phyloP scores from a whole-genome alignment of 2,329 filamentous ascomycete species.

The Ascochyta pisi region DNA sequence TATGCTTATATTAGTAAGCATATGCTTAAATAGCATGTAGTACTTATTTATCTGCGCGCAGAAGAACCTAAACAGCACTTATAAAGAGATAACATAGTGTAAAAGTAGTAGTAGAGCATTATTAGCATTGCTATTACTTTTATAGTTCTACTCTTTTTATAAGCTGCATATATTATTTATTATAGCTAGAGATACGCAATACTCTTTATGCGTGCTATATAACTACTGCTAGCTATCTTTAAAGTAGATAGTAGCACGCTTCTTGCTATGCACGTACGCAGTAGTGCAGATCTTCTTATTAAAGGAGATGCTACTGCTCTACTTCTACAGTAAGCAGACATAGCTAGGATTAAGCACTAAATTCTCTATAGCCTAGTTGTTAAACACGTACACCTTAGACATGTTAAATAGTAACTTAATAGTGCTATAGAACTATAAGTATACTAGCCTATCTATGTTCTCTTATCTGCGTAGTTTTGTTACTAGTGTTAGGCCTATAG shows the following conservation, averaged over 20 bases:
- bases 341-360: background rate
- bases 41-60: background rate
- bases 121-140: no score
- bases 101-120: background rate
- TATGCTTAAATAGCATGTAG: background rate
- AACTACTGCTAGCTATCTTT: background rate
- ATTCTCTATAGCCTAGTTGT: background rate
- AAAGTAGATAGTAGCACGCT: background rate
- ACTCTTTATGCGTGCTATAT: background rate
- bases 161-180: no score
- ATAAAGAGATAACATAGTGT: background rate
- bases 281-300: background rate
- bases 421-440: background rate
- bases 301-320: background rate
- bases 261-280: background rate
- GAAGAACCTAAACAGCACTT: background rate
- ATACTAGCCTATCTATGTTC: background rate
- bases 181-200: background rate
- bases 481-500: no score
- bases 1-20: background rate
- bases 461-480: background rate
- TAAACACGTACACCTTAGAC: background rate
- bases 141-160: no score
- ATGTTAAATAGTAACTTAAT: background rate
- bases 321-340: background rate